Conservation (phyloP, 2,329 filamentous ascomycete genomes). For the Phialophora expanda region DNA sequence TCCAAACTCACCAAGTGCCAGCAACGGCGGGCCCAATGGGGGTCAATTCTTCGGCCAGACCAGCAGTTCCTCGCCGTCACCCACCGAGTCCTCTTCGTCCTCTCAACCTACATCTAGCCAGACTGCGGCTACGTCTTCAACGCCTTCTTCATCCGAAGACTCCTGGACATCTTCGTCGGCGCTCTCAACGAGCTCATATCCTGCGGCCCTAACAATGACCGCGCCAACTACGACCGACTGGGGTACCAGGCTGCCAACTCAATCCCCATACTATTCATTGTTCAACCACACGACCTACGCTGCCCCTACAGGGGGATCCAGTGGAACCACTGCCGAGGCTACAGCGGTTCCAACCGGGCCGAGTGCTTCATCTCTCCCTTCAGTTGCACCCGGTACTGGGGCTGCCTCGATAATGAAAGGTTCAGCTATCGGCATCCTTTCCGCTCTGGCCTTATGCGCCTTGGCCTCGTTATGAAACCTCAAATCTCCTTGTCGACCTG, state of each 20-base stretch:
- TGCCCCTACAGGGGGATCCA: conserved; percentile 3
- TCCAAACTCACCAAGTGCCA: background rate
- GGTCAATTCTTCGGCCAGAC: conserved; percentile 25
- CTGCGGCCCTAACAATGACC: conserved; percentile 11
- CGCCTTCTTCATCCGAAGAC: conserved; percentile 32
- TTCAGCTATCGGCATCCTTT: conserved; percentile 20
- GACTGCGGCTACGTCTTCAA: conserved; percentile 38
- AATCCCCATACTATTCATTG: conserved; percentile 31
- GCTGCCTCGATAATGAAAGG: conserved; percentile 14
- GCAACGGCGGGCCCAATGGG: conserved; percentile 5
- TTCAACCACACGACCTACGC: conserved; percentile 27
- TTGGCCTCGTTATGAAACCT: conserved; percentile 19
- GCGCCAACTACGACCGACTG: conserved; percentile 13
- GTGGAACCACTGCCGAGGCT: conserved; percentile 14
- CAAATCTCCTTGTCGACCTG: background rate
- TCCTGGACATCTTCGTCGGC: conserved; percentile 26
- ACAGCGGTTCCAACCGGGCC: conserved; percentile 26
- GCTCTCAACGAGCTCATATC: conserved; percentile 30
- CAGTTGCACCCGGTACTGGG: conserved; percentile 24
- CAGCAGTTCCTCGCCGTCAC: conserved; percentile 26
- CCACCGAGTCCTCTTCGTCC: conserved; percentile 35
- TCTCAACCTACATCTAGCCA: conserved; percentile 36
- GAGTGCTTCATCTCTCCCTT: conserved; percentile 21
- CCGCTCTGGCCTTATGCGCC: conserved; percentile 21
- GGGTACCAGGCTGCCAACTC: conserved; percentile 14